Evolutionary conservation across 2,329 filamentous ascomycete genomes (phyloP), one percentile per base, ranked within the genome.

Genomic region (Simplicillium sp.): DNA sequence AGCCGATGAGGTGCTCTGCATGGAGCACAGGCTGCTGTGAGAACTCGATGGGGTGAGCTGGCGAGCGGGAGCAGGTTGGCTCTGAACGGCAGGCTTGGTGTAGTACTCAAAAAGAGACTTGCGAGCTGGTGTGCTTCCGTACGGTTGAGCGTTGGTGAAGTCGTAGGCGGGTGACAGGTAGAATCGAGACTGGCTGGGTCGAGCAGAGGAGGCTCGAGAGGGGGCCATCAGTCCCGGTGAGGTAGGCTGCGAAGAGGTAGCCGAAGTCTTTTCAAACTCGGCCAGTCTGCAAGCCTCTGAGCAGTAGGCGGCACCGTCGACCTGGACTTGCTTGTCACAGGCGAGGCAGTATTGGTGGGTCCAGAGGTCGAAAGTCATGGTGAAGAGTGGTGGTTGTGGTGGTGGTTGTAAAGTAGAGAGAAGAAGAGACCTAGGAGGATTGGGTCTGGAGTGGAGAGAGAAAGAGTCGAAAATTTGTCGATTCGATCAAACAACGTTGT

Each of bases 311-410:
- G 81, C 81, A 42, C 80, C 80, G 49, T 85, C 77, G 45, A 84
- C 88, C 66, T 94, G 86, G 38, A 65, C 61, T 53, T 66, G 63
- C 67, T 84, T 83, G 68, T 96, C 89, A 71, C 89, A 96, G 68
- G 84, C 81, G 54, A 96, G 80, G 73, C 89, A 96, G 76, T 87
- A 95, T 65, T 94, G 83, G 62, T 84, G 86, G 54, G 85, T 85
- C 87, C 89, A 95, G 56, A 70, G 64, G 51, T 77, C 73, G 57
- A 68, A 66, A 59, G 72, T 68, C 70, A 76, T 77, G 50, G 58
- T 65, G 57, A 46, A 42, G 42, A 15, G 45, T n/a, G 48, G 49
- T 50, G 50, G 49, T 53, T 38, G 47, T 34, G 16, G 25, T 37
- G 38, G 28, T 42, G 34, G 20, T 25, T 25, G 20, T 25, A 9